Evolutionary conservation across 2,329 filamentous ascomycete genomes (phyloP).

Genomic region (Dryadomyces quercivorus): DNA sequence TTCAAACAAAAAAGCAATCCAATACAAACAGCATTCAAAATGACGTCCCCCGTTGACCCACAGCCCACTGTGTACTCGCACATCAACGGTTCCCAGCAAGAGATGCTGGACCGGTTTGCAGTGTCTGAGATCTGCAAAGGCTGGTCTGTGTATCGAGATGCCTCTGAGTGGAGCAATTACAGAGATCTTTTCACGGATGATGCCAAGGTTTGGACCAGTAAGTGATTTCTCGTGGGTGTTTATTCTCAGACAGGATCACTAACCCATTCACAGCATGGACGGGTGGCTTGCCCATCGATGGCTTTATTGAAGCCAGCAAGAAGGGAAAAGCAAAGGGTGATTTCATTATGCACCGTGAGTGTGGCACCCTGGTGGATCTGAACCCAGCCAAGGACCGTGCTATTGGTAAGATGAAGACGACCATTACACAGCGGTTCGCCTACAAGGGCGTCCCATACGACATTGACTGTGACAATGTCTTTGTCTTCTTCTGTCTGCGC

Average conservation of each 20-base stretch:
- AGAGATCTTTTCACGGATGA: neutral
- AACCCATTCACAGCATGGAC: neutral
- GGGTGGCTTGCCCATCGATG: neutral
- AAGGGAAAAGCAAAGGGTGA: neutral
- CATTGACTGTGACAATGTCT: slow-evolving; percentile 36
- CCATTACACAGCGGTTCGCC: slow-evolving; percentile 37
- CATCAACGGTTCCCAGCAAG: neutral
- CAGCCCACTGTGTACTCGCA: neutral
- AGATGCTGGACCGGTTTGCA: neutral
- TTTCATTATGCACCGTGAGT: slow-evolving; percentile 29
- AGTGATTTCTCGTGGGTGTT: neutral
- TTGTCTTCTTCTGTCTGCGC: slow-evolving; percentile 31
- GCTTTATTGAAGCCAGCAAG: neutral
- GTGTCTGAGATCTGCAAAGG: slow-evolving; percentile 1
- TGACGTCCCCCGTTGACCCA: neutral
- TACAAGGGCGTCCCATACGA: slow-evolving; percentile 26
- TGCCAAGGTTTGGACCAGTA: neutral
- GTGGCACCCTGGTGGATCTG: slow-evolving; percentile 9
- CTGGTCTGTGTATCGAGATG: neutral
- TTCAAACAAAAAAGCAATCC: no score
- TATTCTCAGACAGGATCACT: neutral
- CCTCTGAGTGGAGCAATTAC: neutral
- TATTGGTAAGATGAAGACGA: slow-evolving; percentile 26
- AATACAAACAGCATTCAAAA: neutral
- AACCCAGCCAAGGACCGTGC: slow-evolving; percentile 23